Conservation (phyloP, 2,329 filamentous ascomycete genomes). For the Pseudonectria foliicola region DNA sequence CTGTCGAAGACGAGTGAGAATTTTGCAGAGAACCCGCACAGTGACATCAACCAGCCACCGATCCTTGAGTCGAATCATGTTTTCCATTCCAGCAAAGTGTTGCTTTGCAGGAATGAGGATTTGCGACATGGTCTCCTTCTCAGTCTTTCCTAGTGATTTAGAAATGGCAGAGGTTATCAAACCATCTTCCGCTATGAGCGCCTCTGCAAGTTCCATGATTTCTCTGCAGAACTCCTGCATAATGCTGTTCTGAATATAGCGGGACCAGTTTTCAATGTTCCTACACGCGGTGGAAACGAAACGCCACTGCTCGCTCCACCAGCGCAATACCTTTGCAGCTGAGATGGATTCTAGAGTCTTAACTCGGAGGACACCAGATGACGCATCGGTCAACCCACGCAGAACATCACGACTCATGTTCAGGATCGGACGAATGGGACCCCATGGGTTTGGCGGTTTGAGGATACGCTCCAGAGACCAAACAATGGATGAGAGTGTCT, state of each 20-base stretch:
- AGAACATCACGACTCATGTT: constrained; percentile 52
- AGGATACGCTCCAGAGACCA: constrained; percentile 31
- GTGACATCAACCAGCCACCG: constrained; percentile 76
- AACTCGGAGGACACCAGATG: constrained; percentile 48
- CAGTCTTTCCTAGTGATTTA: constrained; percentile 27
- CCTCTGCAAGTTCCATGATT: constrained; percentile 88
- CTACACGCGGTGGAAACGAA: constrained; percentile 74
- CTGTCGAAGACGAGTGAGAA: constrained; percentile 73
- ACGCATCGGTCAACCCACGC: constrained; percentile 47
- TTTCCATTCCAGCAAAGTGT: constrained; percentile 62
- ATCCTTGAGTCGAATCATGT: constrained; percentile 87
- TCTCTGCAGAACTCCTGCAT: constrained; percentile 95
- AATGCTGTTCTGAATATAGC: constrained; percentile 61
- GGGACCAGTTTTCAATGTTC: constrained; percentile 78
- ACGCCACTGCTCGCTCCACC: constrained; percentile 83
- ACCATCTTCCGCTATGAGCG: constrained; percentile 75
- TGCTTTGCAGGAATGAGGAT: constrained; percentile 34
- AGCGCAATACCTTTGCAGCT: constrained; percentile 58
- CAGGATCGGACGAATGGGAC: constrained; percentile 49
- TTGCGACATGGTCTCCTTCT: constrained; percentile 32
- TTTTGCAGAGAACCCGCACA: constrained; percentile 75
- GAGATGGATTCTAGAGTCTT: constrained; percentile 53
- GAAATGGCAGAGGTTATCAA: constrained; percentile 67
- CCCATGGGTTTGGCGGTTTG: constrained; percentile 40
- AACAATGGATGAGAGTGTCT: constrained; percentile 38